Conservation (phyloP, 768 basidiomycete genomes). For the Tremella mesenterica region DNA sequence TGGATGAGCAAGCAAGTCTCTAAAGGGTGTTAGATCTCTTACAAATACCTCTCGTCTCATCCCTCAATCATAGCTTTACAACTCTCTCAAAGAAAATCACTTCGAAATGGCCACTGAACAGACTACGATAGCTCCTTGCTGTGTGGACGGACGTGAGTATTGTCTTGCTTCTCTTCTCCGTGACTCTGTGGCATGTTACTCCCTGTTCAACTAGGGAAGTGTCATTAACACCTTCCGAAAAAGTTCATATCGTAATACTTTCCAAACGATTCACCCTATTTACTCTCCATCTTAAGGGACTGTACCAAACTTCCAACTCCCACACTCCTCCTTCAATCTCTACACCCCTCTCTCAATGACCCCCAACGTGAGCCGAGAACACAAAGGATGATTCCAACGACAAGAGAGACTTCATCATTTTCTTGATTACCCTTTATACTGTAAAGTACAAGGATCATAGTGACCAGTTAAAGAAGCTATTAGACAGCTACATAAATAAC, state of each 20-base stretch:
- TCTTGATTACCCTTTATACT: no score
- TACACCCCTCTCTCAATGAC: neutral
- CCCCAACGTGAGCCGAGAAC: no score
- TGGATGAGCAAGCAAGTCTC: no score
- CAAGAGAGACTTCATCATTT: no score
- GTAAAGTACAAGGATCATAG: neutral
- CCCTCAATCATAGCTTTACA: neutral
- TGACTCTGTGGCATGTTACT: neutral
- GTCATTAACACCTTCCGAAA: neutral
- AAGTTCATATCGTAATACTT: no score
- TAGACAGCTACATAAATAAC: neutral
- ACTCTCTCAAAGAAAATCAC: slow-evolving; percentile 4
- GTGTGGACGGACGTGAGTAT: slow-evolving; percentile 36
- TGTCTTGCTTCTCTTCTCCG: neutral
- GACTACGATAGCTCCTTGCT: slow-evolving; percentile 30
- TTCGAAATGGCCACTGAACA: slow-evolving; percentile 22
- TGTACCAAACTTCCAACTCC: no score
- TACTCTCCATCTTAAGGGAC: no score
- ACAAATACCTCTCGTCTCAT: no score
- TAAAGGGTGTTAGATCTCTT: neutral
- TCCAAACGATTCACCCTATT: no score
- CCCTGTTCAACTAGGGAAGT: neutral
- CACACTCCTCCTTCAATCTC: neutral
- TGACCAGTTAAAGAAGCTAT: neutral
- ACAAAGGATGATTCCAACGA: no score